phyloP scores from a whole-genome alignment of 306 rosid genomes.

The Cercis canadensis region DNA sequence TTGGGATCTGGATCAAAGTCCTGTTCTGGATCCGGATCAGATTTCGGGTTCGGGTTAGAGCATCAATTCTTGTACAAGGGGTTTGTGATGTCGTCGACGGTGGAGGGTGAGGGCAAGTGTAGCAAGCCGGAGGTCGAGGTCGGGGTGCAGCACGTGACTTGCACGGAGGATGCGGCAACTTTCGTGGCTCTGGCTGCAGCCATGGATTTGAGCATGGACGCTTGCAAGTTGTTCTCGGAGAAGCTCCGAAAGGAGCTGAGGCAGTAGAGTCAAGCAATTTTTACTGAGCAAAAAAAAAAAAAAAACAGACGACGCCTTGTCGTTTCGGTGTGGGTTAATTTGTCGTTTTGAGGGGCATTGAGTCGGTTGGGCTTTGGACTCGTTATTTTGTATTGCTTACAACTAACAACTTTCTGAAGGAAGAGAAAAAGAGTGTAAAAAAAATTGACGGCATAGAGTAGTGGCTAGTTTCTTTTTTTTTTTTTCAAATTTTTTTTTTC shows the following conservation, averaged over 20 bases:
- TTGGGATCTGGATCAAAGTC: constrained; percentile 39
- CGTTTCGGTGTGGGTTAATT: not conserved
- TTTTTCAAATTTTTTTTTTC: too few relatives aligned
- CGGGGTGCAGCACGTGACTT: constrained; percentile 53
- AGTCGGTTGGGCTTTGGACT: not conserved
- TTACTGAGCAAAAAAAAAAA: too few relatives aligned
- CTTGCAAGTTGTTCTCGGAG: constrained; percentile 52
- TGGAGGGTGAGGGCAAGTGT: constrained; percentile 42
- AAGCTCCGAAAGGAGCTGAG: constrained; percentile 57
- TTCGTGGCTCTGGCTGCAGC: constrained; percentile 61
- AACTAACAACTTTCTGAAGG: not conserved
- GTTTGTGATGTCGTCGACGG: constrained; percentile 57
- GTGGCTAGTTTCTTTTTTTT: not conserved
- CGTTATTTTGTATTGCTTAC: too few relatives aligned
- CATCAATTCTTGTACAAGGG: constrained; percentile 39
- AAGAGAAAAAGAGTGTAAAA: too few relatives aligned
- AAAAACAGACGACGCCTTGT: too few relatives aligned
- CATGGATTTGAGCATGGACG: constrained; percentile 59
- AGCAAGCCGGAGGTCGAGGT: constrained; percentile 57
- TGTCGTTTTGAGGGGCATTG: constrained; percentile 33
- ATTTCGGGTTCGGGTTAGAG: constrained; percentile 39
- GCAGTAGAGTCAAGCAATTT: constrained; percentile 29
- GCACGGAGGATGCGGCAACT: constrained; percentile 58
- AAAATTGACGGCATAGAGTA: too few relatives aligned
- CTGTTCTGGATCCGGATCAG: constrained; percentile 24